Conservation (phyloP, 768 basidiomycete species). For the Pulveroboletus sp. region DNA sequence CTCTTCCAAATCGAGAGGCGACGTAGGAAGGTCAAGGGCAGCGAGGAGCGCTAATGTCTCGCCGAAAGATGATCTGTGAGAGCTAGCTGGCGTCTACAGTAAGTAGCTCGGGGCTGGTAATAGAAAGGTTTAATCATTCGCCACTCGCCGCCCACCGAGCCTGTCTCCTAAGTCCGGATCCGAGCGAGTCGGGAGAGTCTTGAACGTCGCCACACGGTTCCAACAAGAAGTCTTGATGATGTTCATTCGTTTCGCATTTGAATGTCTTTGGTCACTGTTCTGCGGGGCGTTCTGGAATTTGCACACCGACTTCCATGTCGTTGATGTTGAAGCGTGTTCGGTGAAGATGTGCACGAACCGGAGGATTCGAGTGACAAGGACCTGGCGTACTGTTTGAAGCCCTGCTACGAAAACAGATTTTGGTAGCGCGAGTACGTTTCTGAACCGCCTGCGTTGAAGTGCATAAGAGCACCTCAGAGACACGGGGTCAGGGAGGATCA, state of each 20-base stretch:
- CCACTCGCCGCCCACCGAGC: background rate
- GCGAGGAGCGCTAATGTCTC: background rate
- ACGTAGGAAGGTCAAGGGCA: conserved; percentile 9
- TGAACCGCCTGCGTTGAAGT: background rate
- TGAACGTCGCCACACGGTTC: background rate
- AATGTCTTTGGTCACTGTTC: background rate
- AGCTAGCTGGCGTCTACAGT: background rate
- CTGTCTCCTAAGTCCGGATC: background rate
- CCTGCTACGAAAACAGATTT: background rate
- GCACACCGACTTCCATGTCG: conserved; percentile 3
- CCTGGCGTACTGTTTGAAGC: background rate
- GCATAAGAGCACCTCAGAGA: background rate
- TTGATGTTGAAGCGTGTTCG: background rate
- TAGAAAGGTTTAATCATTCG: background rate
- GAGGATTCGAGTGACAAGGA: background rate
- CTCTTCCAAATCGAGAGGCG: conserved; percentile 29
- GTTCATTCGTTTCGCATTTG: background rate
- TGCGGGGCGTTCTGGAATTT: background rate
- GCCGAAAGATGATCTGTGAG: background rate
- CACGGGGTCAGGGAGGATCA: background rate
- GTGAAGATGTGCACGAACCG: background rate
- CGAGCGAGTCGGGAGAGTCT: background rate
- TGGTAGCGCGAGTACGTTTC: background rate
- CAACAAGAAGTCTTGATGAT: background rate
- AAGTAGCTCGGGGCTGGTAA: background rate